These are phyloP conservation scores for Daldinia eschscholtzii DNA, from an alignment of 2,329 filamentous ascomycete genomes.

Conservation along the genomic window DNA sequence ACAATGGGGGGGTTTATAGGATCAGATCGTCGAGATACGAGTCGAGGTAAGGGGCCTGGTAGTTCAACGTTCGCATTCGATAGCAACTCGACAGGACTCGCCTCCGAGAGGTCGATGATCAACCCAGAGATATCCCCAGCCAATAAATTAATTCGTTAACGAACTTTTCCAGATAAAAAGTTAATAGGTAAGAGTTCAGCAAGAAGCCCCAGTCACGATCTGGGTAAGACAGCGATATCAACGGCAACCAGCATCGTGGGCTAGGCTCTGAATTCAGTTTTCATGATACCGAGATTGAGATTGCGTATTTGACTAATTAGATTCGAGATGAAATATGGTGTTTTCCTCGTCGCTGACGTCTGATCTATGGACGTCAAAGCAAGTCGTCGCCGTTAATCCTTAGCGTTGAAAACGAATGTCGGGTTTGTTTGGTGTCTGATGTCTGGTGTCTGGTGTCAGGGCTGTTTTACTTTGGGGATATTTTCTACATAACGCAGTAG, in stretches of 20 bases:
- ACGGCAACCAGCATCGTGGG: slow-evolving; percentile 31
- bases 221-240: slow-evolving; percentile 28
- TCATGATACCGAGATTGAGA: slow-evolving; percentile 7
- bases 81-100: slow-evolving; percentile 15
- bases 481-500: not conserved
- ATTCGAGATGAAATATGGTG: not conserved
- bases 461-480: slow-evolving; percentile 25
- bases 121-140: slow-evolving; percentile 10
- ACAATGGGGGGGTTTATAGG: slow-evolving; percentile 10
- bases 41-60: slow-evolving; percentile 1
- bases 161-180: slow-evolving; percentile 10
- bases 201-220: slow-evolving; percentile 31
- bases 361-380: not conserved
- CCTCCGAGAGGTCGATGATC: slow-evolving; percentile 7
- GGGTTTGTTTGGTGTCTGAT: slow-evolving; percentile 26
- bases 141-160: slow-evolving; percentile 10
- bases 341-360: not conserved
- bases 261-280: slow-evolving; percentile 18
- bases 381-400: slow-evolving; percentile 7
- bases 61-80: not conserved
- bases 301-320: not conserved
- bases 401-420: slow-evolving; percentile 23
- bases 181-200: slow-evolving; percentile 27
- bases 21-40: slow-evolving; percentile 20
- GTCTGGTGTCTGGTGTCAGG: slow-evolving; percentile 9